Evolutionary conservation across 805 yeast genomes (phyloP).

Genomic region (Kodamaea sagamina): DNA sequence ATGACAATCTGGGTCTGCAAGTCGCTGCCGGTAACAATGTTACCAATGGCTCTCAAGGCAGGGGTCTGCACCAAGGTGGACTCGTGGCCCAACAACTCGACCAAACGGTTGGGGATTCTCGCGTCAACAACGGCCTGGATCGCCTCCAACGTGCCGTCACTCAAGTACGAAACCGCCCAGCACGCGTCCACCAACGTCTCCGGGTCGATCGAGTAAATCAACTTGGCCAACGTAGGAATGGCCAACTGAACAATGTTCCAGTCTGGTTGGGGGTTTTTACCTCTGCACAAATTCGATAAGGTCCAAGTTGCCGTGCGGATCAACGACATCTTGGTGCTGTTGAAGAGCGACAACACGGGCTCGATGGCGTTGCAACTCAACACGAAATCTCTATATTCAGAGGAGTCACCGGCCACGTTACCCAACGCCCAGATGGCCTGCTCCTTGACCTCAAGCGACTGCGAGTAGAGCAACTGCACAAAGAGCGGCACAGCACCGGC

Average conservation of each 20-base stretch:
- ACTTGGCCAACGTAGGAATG: conserved; percentile 86
- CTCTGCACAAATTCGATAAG: conserved; percentile 92
- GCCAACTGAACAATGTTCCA: conserved; percentile 87
- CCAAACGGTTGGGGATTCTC: conserved; percentile 90
- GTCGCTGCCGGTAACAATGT: conserved; percentile 97
- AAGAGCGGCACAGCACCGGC: conserved; percentile 93
- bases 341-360: conserved; percentile 79
- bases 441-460: conserved; percentile 89
- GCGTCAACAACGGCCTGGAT: conserved; percentile 97
- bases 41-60: conserved; percentile 95
- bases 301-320: conserved; percentile 99
- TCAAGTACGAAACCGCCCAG: conserved; percentile 95
- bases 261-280: conserved; percentile 94
- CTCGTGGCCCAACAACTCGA: conserved; percentile 83
- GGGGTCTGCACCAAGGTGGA: conserved; percentile 92
- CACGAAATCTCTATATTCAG: conserved; percentile 87
- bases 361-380: conserved; percentile 83
- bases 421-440: conserved; percentile 99
- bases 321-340: conserved; percentile 80
- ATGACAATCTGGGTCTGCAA: conserved; percentile 92
- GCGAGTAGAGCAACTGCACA: conserved; percentile 77
- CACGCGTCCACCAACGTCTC: conserved; percentile 97
- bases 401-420: conserved; percentile 97
- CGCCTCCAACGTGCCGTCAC: conserved; percentile 90
- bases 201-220: conserved; percentile 85